These are phyloP conservation scores for Fusarium nematophilum DNA, from an alignment of 2,329 filamentous ascomycete genomes.

Conservation along the genomic window DNA sequence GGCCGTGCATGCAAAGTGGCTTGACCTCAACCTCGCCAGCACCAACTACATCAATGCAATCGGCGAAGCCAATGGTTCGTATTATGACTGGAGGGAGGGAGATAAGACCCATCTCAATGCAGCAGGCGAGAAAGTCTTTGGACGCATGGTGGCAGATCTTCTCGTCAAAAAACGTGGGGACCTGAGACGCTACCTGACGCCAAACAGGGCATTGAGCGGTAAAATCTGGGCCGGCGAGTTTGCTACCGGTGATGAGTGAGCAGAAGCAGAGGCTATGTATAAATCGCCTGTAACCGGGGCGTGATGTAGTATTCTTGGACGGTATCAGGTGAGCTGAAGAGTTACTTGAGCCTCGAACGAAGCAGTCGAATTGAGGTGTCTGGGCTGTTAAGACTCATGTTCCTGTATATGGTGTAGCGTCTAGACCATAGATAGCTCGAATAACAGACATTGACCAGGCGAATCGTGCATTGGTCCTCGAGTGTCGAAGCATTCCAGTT, in stretches of 20 bases:
- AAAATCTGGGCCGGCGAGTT: conserved; percentile 48
- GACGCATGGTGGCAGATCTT: conserved; percentile 67
- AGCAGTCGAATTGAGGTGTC: too few species aligned
- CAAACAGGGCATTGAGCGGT: conserved; percentile 48
- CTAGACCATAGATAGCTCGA: too few species aligned
- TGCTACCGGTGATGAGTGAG: conserved; percentile 39
- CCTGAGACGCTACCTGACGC: conserved; percentile 40
- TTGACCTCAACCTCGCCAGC: conserved; percentile 64
- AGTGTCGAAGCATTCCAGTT: too few species aligned
- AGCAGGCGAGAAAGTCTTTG: conserved; percentile 65
- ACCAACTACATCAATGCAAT: conserved; percentile 64
- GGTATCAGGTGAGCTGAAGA: too few species aligned
- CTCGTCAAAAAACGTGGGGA: conserved; percentile 46
- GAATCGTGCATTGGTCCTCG: too few species aligned
- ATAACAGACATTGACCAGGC: too few species aligned
- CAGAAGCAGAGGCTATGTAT: too few species aligned
- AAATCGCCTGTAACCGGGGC: too few species aligned
- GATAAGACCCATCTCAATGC: conserved; percentile 69
- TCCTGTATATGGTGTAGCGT: too few species aligned
- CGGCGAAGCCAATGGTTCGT: conserved; percentile 56
- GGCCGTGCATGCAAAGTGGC: conserved; percentile 49
- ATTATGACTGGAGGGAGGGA: conserved; percentile 56
- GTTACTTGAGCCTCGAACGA: too few species aligned
- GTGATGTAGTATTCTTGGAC: too few species aligned
- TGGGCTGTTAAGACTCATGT: too few species aligned